These are phyloP conservation scores for Acanthamoeba comandoni DNA, from an alignment of 208 protist genomes.

Conservation along the genomic window DNA sequence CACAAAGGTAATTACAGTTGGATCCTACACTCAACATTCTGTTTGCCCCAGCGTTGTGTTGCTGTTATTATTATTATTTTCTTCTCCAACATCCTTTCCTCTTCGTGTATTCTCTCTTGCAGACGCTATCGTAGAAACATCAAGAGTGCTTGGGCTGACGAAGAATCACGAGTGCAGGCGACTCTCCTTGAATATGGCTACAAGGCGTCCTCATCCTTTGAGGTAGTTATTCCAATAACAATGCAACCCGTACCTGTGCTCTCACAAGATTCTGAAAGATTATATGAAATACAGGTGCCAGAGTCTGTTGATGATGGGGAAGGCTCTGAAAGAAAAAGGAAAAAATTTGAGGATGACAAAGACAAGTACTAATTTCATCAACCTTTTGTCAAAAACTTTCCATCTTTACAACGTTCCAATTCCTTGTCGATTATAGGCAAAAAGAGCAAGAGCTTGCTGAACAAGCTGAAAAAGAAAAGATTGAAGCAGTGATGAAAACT, in stretches of 20 bases:
- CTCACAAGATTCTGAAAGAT: neutral
- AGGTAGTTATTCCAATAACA: neutral
- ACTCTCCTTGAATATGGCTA: slow-evolving; percentile 87
- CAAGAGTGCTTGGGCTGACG: slow-evolving; percentile 14
- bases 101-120: too few relatives aligned
- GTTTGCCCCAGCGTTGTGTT: too few relatives aligned
- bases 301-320: slow-evolving; percentile 21
- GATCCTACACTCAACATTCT: too few relatives aligned
- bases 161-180: slow-evolving; percentile 72
- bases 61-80: too few relatives aligned
- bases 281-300: neutral
- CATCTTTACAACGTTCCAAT: too few relatives aligned
- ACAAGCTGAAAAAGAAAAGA: slow-evolving; percentile 36
- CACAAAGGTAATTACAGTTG: slow-evolving; percentile 19
- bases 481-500: slow-evolving; percentile 66
- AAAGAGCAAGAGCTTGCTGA: slow-evolving; percentile 60
- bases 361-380: too few relatives aligned
- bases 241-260: neutral
- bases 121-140: slow-evolving; percentile 23
- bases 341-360: slow-evolving; percentile 54
- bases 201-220: slow-evolving; percentile 51
- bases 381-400: too few relatives aligned
- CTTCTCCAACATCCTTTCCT: too few relatives aligned
- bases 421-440: too few relatives aligned
- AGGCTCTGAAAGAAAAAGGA: neutral